Evolutionary conservation across 148 eudicot species (phyloP).

Genomic region (Fagopyrum esculentum): DNA sequence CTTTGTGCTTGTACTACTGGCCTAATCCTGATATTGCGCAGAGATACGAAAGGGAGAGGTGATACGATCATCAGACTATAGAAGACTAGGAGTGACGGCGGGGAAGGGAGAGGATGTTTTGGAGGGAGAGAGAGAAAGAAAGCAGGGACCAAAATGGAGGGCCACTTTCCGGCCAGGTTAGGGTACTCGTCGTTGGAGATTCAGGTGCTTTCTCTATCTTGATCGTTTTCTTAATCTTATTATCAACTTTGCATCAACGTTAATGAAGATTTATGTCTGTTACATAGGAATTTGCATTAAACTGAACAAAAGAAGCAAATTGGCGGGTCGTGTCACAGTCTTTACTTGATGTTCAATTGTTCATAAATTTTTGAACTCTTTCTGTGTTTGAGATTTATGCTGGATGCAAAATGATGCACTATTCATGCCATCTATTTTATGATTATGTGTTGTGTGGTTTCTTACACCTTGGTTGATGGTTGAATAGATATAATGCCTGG

Average conservation of each 20-base stretch:
- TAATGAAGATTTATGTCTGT: background rate
- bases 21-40: background rate
- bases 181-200: slow-evolving; percentile 89
- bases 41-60: slow-evolving; percentile 1
- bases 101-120: slow-evolving; percentile 48
- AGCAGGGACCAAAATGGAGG: slow-evolving; percentile 57
- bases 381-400: background rate
- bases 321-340: background rate
- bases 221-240: background rate
- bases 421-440: background rate
- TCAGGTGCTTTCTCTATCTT: slow-evolving; percentile 43
- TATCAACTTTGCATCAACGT: background rate
- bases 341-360: background rate
- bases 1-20: slow-evolving; percentile 5
- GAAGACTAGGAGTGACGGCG: slow-evolving; percentile 1
- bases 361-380: background rate
- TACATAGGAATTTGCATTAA: background rate
- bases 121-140: slow-evolving; percentile 77
- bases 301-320: background rate
- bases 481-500: background rate
- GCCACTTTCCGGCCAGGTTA: slow-evolving; percentile 76
- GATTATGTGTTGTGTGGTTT: slow-evolving; percentile 13
- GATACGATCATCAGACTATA: background rate
- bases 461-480: background rate
- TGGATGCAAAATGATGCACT: background rate